Evolutionary conservation across 2,329 filamentous ascomycete genomes (phyloP).

Genomic region (Epichloe amarillans): DNA sequence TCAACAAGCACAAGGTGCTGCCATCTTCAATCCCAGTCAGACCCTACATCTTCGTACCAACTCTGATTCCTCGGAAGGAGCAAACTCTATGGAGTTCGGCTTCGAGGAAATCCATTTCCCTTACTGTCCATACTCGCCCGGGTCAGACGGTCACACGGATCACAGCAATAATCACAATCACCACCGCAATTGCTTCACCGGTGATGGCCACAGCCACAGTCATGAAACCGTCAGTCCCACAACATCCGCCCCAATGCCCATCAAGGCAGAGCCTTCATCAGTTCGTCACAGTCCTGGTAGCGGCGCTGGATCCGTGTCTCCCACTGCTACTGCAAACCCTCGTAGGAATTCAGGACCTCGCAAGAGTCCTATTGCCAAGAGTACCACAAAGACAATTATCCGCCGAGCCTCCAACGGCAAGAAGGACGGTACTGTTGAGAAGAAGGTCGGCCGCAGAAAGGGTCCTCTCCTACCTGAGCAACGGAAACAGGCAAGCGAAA

Average conservation of each 20-base stretch:
- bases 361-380: slow-evolving; percentile 70
- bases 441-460: slow-evolving; percentile 82
- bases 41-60: slow-evolving; percentile 78
- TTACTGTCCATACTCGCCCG: slow-evolving; percentile 69
- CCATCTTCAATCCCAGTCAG: slow-evolving; percentile 86
- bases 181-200: slow-evolving; percentile 50
- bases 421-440: slow-evolving; percentile 67
- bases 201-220: slow-evolving; percentile 35
- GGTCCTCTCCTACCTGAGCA: slow-evolving; percentile 87
- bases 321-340: slow-evolving; percentile 45
- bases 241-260: slow-evolving; percentile 53
- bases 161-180: slow-evolving; percentile 12
- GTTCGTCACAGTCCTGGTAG: slow-evolving; percentile 48
- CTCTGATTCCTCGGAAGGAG: slow-evolving; percentile 71
- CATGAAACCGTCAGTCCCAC: slow-evolving; percentile 53
- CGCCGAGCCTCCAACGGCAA: slow-evolving; percentile 66
- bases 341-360: slow-evolving; percentile 58
- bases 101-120: slow-evolving; percentile 71
- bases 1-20: slow-evolving; percentile 36
- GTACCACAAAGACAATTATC: slow-evolving; percentile 64
- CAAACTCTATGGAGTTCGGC: slow-evolving; percentile 54
- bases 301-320: slow-evolving; percentile 46
- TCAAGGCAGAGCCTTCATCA: slow-evolving; percentile 39
- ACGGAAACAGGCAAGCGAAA: slow-evolving; percentile 91
- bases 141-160: slow-evolving; percentile 48